phyloP scores from a whole-genome alignment of 305 asterid genomes.

The Ilex paraguariensis region DNA sequence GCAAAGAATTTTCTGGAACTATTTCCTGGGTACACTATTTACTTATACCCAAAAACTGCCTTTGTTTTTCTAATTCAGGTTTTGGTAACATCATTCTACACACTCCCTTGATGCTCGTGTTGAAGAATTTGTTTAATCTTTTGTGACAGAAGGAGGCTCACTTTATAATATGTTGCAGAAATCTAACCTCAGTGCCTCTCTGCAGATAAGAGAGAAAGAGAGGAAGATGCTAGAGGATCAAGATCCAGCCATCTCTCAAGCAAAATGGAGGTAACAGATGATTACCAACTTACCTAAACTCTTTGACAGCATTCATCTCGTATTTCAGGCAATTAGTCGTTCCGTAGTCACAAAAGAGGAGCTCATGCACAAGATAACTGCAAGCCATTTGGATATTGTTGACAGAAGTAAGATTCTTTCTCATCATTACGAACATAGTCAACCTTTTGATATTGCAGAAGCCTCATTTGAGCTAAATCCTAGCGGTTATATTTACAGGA shows the following conservation, averaged over 20 bases:
- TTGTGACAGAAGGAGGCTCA: too few species aligned
- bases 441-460: conserved; percentile 3
- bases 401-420: conserved; percentile 51
- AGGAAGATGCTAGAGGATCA: conserved; percentile 36
- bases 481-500: conserved; percentile 35
- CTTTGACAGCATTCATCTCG: conserved; percentile 53
- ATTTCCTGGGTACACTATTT: too few species aligned
- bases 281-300: conserved; percentile 65
- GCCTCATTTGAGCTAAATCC: conserved; percentile 7
- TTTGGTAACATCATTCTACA: too few species aligned
- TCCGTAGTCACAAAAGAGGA: conserved; percentile 72
- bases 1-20: too few species aligned
- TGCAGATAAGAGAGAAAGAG: conserved; percentile 78
- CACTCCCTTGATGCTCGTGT: too few species aligned
- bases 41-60: too few species aligned
- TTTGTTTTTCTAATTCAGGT: too few species aligned
- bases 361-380: conserved; percentile 48
- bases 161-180: neutral
- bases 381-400: conserved; percentile 35
- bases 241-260: conserved; percentile 85
- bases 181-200: conserved; percentile 1
- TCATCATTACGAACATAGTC: neutral
- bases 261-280: conserved; percentile 63
- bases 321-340: conserved; percentile 58
- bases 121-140: too few species aligned